Evolutionary conservation across 2,329 filamentous ascomycete species (phyloP), one percentile per base, ranked within the genome.

Genomic region (Ophiostoma pallidulum): DNA sequence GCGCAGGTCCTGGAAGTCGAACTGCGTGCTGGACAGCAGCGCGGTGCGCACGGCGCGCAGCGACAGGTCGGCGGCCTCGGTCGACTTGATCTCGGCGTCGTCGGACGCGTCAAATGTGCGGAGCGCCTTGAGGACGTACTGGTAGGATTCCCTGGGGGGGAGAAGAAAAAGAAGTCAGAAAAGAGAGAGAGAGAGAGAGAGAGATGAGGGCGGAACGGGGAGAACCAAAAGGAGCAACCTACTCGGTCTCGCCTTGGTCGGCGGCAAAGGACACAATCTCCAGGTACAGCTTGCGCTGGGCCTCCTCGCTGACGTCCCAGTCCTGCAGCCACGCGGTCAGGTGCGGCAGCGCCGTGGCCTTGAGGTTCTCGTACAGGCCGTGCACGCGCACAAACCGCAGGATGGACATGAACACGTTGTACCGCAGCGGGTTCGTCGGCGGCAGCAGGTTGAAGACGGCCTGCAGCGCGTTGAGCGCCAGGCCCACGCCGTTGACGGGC

Each of bases 371-470:
- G 62, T 88, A 98, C 66, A 87, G 79, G 61, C 77, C 73, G 59
- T 84, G 76, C 49, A 72, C 67, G 64, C 84, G 84, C 65, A 96
- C 80, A 59, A 96, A 86, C 58, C 83, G 83, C 54, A 97, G 70
- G 58, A 96, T 89, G 60, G 89, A 81, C 65, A 92, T 76, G 61
- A 98, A 86, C 51, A 98, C 88, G 63, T 95, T 85, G 69, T 84
- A 95, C 52, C 92, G 83, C 62, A 86, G 78, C 47, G 87, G 82
- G 62, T 89, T 84, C 60, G 82, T 73, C 52, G 82, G 71, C 57
- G 82, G 71, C 57, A 97, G 78, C 56, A 94, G 84, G 77, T 98
- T 98, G 82, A 97, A 98, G 62, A 98, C 81, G 59, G 90, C 96
- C 62, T 87, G 89, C 58, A 98, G 79, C 58, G 92, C 85, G 57